Conservation (phyloP, 2,329 filamentous ascomycete species). For the Monosporascus sp. region DNA sequence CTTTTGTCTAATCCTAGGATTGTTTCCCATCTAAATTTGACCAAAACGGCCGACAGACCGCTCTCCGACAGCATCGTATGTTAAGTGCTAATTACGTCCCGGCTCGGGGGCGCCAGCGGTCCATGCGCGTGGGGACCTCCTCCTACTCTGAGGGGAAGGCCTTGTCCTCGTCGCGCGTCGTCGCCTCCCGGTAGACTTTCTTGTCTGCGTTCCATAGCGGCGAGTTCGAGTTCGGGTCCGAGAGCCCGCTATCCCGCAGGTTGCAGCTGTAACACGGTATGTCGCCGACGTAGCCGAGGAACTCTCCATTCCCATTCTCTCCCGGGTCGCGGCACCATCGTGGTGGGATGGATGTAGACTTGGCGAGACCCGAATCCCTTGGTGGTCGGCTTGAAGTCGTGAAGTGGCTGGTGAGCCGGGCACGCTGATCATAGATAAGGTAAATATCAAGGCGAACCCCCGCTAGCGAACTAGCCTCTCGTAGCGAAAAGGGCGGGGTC, state of each 20-base stretch:
- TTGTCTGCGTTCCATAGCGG: constrained; percentile 3
- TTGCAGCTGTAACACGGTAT: constrained; percentile 3
- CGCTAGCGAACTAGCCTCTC: no score
- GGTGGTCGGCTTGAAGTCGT: no score
- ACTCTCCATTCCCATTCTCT: constrained; percentile 36
- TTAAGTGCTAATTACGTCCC: no score
- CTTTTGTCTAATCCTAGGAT: no score
- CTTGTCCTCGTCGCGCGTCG: background rate
- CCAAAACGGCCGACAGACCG: no score
- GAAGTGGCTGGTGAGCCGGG: no score
- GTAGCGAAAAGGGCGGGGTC: no score
- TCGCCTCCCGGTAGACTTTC: constrained; percentile 3
- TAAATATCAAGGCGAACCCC: no score
- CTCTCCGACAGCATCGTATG: no score
- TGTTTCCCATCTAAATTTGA: no score
- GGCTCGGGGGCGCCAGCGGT: background rate
- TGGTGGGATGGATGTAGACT: background rate
- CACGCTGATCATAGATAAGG: no score
- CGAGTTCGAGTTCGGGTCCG: constrained; percentile 3
- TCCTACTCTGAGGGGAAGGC: constrained; percentile 1
- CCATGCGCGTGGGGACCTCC: background rate
- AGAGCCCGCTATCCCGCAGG: constrained; percentile 2
- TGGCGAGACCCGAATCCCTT: background rate
- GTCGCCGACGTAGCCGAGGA: constrained; percentile 2
- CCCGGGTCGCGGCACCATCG: background rate